phyloP scores from a whole-genome alignment of 441 rosid species.

The Bocquillonia castaneifolia region DNA sequence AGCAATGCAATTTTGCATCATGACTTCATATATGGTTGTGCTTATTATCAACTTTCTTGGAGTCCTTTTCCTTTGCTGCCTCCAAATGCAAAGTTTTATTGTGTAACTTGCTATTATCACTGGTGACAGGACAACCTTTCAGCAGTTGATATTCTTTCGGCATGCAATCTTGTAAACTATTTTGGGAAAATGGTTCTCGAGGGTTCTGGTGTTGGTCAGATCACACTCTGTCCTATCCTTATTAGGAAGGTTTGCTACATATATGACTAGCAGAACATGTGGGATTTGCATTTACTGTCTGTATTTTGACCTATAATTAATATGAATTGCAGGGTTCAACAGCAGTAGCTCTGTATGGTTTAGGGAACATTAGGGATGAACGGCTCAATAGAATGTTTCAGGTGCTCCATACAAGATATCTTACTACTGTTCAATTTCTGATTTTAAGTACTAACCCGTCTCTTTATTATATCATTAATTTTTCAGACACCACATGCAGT shows the following conservation, averaged over 20 bases:
- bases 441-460: slow-evolving; percentile 13
- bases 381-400: slow-evolving; percentile 99
- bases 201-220: slow-evolving; percentile 99
- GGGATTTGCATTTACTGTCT: slow-evolving; percentile 14
- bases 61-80: not conserved
- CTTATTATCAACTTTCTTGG: not conserved
- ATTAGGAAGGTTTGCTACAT: slow-evolving; percentile 61
- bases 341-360: slow-evolving; percentile 90
- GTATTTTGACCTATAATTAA: slow-evolving; percentile 12
- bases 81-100: not conserved
- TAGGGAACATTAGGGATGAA: slow-evolving; percentile 96
- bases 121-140: slow-evolving; percentile 93
- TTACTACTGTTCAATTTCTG: slow-evolving; percentile 21
- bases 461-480: slow-evolving; percentile 15
- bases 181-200: slow-evolving; percentile 99
- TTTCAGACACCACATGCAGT: slow-evolving; percentile 93
- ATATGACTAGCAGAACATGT: slow-evolving; percentile 11
- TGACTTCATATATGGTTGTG: not conserved
- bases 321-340: slow-evolving; percentile 68
- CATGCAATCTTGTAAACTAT: slow-evolving; percentile 95
- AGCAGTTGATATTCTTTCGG: slow-evolving; percentile 88
- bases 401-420: slow-evolving; percentile 36
- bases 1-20: not conserved
- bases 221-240: slow-evolving; percentile 82
- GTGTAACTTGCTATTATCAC: slow-evolving; percentile 20